Percentiles rank a stretch among this genome's conserved stretches.
Evolutionary conservation across 163 green algal genomes (phyloP).

Genomic region (Chlamydomonas reinhardtii): DNA sequence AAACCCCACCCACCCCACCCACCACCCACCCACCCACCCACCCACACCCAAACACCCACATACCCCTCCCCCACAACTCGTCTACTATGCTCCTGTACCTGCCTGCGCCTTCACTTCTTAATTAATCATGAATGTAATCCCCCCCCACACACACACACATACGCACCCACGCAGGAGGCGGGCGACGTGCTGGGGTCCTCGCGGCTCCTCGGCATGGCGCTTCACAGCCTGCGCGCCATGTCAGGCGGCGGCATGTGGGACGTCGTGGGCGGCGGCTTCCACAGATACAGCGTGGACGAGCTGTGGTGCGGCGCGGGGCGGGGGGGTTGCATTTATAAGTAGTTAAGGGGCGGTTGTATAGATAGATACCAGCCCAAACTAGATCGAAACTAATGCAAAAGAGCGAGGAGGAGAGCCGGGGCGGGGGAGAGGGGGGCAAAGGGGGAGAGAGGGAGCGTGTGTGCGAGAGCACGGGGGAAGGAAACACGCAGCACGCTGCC

Average conservation of each 20-base stretch:
- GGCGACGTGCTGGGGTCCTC: slow-evolving; percentile 40
- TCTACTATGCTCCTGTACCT: too few relatives aligned
- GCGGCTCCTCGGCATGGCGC: slow-evolving; percentile 38
- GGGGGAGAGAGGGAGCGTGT: too few relatives aligned
- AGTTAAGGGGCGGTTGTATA: neutral
- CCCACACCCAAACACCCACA: too few relatives aligned
- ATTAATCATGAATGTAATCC: too few relatives aligned
- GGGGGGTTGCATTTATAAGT: neutral
- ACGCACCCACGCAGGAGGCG: slow-evolving; percentile 14
- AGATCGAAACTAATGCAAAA: too few relatives aligned
- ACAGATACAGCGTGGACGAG: slow-evolving; percentile 78
- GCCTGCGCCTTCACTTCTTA: too few relatives aligned
- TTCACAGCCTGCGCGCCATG: slow-evolving; percentile 81
- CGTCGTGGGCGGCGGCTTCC: slow-evolving; percentile 88
- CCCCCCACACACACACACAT: neutral
- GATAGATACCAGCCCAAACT: neutral
- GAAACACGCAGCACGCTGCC: too few relatives aligned
- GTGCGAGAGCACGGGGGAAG: too few relatives aligned
- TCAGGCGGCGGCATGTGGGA: slow-evolving; percentile 83
- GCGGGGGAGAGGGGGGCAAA: too few relatives aligned
- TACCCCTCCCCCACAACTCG: neutral
- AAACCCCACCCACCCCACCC: too few relatives aligned
- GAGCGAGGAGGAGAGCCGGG: too few relatives aligned
- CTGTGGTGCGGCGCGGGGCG: slow-evolving; percentile 1
- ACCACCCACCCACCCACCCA: too few relatives aligned